Conservation (phyloP, 495 filamentous ascomycete species). For the Astrocystis sublimbata region DNA sequence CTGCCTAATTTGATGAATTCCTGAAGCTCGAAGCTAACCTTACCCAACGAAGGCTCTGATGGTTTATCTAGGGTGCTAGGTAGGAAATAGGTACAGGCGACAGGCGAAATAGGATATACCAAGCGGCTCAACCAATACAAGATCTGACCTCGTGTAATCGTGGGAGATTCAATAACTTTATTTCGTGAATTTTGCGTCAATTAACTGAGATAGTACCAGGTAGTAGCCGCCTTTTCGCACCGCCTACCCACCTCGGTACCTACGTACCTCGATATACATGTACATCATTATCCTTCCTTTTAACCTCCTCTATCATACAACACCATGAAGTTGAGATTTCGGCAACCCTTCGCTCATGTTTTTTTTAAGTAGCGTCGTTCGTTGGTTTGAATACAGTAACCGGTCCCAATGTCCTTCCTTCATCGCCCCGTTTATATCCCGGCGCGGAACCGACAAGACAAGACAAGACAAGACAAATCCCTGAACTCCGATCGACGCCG, state of each 20-base stretch:
- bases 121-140: neutral
- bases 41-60: no score
- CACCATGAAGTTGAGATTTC: conserved; percentile 19
- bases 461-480: no score
- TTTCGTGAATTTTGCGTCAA: conserved; percentile 2
- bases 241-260: no score
- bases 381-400: neutral
- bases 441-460: conserved; percentile 4
- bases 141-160: neutral
- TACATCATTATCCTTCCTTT: neutral
- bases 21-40: no score
- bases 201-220: no score
- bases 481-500: conserved; percentile 16
- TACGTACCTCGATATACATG: no score
- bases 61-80: no score
- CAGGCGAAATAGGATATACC: no score
- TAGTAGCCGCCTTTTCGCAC: neutral
- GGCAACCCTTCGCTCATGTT: neutral
- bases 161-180: neutral
- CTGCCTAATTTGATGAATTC: no score
- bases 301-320: conserved; percentile 10
- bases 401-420: conserved; percentile 1
- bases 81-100: no score
- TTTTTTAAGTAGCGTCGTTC: neutral
- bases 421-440: neutral